Percentiles rank a stretch among this genome's conserved stretches.
Evolutionary conservation across 805 yeast genomes (phyloP).

Genomic region (Nakazawaea holstii): DNA sequence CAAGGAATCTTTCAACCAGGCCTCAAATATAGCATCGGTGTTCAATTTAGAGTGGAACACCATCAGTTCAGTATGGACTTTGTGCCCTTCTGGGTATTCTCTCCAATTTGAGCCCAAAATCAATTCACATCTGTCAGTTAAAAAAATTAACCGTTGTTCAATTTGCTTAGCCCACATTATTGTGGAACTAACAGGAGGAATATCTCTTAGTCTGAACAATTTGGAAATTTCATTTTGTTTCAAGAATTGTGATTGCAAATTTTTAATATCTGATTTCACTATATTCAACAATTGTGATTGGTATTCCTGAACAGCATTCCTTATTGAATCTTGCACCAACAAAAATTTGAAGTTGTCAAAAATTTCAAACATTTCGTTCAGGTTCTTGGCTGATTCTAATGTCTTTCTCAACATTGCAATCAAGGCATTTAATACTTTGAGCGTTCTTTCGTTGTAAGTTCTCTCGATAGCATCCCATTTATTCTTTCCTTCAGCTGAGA

Average conservation of each 20-base stretch:
- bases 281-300: constrained; percentile 45
- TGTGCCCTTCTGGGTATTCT: constrained; percentile 60
- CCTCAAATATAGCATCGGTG: constrained; percentile 31
- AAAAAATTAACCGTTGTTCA: constrained; percentile 32
- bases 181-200: constrained; percentile 42
- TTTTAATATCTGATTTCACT: constrained; percentile 40
- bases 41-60: constrained; percentile 42
- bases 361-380: constrained; percentile 46
- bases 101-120: constrained; percentile 61
- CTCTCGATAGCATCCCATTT: constrained; percentile 38
- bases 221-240: constrained; percentile 28
- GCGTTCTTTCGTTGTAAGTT: constrained; percentile 35
- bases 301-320: constrained; percentile 55
- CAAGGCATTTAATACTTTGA: constrained; percentile 40
- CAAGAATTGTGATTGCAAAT: constrained; percentile 34
- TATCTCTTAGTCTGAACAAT: constrained; percentile 35
- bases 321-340: constrained; percentile 45
- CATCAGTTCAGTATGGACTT: constrained; percentile 45
- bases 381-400: constrained; percentile 32
- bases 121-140: constrained; percentile 40
- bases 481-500: constrained; percentile 28
- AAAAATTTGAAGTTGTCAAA: constrained; percentile 45
- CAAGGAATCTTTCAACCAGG: constrained; percentile 39
- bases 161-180: constrained; percentile 52
- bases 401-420: constrained; percentile 32